A percentile compares a stretch with the other conserved stretches of the same genome.
Conservation (phyloP, 2,329 filamentous ascomycete genomes). For the Microcyclosporella mali region DNA sequence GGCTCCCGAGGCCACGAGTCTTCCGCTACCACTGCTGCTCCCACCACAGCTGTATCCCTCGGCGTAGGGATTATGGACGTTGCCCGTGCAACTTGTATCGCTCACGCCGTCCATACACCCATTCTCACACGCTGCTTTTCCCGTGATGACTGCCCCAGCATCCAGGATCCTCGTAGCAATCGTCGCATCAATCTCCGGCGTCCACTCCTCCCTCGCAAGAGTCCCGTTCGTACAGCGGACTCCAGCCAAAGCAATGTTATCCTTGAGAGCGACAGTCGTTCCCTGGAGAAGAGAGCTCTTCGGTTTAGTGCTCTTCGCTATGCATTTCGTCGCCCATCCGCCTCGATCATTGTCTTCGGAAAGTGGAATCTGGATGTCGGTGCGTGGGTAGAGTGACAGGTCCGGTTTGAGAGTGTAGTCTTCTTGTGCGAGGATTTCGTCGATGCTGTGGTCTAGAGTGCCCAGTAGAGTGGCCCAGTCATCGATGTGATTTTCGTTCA, state of each 20-base stretch:
- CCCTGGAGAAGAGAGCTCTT: constrained; percentile 10
- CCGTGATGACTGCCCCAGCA: constrained; percentile 39
- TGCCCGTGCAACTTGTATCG: constrained; percentile 26
- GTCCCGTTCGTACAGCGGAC: constrained; percentile 42
- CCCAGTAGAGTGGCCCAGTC: constrained; percentile 19
- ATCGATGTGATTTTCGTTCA: constrained; percentile 9
- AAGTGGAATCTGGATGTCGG: constrained; percentile 8
- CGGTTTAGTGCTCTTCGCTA: constrained; percentile 8
- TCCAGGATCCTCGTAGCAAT: constrained; percentile 40
- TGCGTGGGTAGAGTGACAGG: constrained; percentile 13
- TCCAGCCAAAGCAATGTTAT: constrained; percentile 43
- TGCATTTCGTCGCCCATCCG: constrained; percentile 17
- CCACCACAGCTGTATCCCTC: constrained; percentile 43
- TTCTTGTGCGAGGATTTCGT: constrained; percentile 8
- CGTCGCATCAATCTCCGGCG: constrained; percentile 40
- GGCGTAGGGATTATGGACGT: constrained; percentile 39
- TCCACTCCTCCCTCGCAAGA: constrained; percentile 30
- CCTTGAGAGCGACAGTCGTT: constrained; percentile 39
- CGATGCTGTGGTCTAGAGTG: constrained; percentile 9
- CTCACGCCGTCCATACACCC: constrained; percentile 16
- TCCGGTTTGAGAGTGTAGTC: constrained; percentile 17
- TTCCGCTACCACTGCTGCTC: constrained; percentile 39
- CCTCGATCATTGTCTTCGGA: constrained; percentile 13
- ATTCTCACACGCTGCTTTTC: constrained; percentile 45
- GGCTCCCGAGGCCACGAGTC: constrained; percentile 38